Conservation (phyloP, 2,329 filamentous ascomycete genomes). For the Reticulascus tulasneorum region DNA sequence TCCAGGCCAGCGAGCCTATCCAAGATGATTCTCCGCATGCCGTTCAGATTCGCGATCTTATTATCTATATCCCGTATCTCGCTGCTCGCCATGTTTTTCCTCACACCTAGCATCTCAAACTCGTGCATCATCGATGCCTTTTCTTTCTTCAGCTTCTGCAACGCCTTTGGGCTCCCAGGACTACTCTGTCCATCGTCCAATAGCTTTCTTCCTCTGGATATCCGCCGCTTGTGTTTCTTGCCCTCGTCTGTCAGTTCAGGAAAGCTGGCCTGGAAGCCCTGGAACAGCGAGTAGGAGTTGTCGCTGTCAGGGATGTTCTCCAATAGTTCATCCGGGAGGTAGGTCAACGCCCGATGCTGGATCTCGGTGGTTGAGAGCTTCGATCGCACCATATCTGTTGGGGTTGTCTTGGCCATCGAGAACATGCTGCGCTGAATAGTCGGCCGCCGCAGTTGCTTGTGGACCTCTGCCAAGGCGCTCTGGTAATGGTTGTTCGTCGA, state of each 20-base stretch:
- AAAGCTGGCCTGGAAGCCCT: conserved; percentile 90
- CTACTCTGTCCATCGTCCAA: conserved; percentile 59
- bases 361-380: conserved; percentile 89
- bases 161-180: conserved; percentile 57
- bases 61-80: conserved; percentile 96
- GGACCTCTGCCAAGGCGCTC: conserved; percentile 81
- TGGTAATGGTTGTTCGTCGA: conserved; percentile 65
- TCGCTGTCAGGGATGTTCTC: conserved; percentile 82
- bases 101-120: conserved; percentile 83
- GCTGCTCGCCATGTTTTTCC: conserved; percentile 96
- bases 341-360: conserved; percentile 85
- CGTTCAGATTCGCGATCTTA: conserved; percentile 89
- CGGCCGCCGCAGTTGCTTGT: conserved; percentile 82
- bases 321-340: conserved; percentile 85
- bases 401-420: conserved; percentile 82
- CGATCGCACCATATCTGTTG: conserved; percentile 89
- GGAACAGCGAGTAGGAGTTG: conserved; percentile 88
- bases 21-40: conserved; percentile 87
- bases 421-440: conserved; percentile 85
- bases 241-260: conserved; percentile 67
- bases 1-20: conserved; percentile 83
- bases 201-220: conserved; percentile 72
- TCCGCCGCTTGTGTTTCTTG: conserved; percentile 66
- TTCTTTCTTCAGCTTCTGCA: conserved; percentile 75
- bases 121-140: conserved; percentile 76